Evolutionary conservation across 164 flowering plant genomes (phyloP).

Genomic region (Chimonanthus praecox): DNA sequence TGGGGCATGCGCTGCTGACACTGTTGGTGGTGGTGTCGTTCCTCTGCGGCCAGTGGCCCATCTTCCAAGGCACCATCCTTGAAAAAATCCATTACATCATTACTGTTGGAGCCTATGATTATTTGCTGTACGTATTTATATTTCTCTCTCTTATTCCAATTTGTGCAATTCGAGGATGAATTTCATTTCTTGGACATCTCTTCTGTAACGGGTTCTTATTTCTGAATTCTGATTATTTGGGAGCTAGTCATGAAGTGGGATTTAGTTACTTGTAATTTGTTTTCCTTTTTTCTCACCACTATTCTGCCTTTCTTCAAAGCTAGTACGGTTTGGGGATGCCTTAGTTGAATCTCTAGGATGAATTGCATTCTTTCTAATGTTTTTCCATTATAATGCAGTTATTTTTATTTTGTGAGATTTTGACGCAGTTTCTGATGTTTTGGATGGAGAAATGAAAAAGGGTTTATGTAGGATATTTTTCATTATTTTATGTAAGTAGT

Average conservation of each 20-base stretch:
- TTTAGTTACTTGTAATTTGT: no score
- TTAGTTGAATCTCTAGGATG: not conserved
- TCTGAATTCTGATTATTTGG: not conserved
- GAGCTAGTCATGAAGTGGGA: not conserved
- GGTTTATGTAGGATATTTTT: not conserved
- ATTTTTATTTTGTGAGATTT: not conserved
- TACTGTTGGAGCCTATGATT: conserved; percentile 79
- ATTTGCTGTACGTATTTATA: conserved; percentile 45
- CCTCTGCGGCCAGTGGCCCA: conserved; percentile 93
- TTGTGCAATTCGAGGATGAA: not conserved
- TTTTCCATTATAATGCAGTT: no score
- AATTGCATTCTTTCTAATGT: not conserved
- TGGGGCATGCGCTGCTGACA: conserved; percentile 64
- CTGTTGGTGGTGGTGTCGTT: conserved; percentile 60
- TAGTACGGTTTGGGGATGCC: not conserved
- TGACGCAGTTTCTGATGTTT: no score
- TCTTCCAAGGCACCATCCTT: conserved; percentile 72
- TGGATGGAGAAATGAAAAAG: no score
- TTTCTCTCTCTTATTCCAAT: not conserved
- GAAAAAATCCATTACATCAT: conserved; percentile 62
- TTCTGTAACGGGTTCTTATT: not conserved
- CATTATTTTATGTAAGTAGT: not conserved
- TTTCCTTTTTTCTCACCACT: no score
- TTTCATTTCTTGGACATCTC: not conserved
- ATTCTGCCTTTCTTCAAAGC: not conserved